Evolutionary conservation across 495 filamentous ascomycete genomes (phyloP), one percentile per base, ranked within the genome.

Genomic region (Zalerion maritima): DNA sequence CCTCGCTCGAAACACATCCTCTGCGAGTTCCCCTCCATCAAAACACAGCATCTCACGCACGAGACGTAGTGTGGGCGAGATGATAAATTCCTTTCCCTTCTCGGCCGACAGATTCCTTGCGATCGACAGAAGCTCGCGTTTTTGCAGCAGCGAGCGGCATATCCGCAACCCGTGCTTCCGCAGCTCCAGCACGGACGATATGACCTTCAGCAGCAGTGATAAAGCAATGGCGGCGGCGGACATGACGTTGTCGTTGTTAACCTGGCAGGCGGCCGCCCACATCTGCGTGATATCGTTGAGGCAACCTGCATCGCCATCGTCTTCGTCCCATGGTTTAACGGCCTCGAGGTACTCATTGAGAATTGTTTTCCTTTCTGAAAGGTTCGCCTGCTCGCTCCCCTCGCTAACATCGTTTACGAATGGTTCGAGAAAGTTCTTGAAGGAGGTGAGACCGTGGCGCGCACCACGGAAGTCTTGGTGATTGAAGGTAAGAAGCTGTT

Each of bases 51-150:
- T 61, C 52, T 94, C 83, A 13, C 71, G 77, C 26, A 94, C 62
- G 26, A 94, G 60, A 34, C 83, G 68, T 24, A 94, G 50, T 23
- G 74, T 80, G 0, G 85, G 82, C 2, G 78, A 84, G 35, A 94
- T 85, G 22, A 92, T 57, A 54, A 79, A 78, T 20, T 86, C 78
- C 42, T 87, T 92, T 2, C 65, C 58, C 45, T 78, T 82, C 2
- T 70, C 67, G 3, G 78, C 73, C 2, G 73, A 75, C 30, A 92
- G 46, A 25, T 75, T 78, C 32, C 73, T 69, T 19, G 75, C 69
- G 18, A 93, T 59, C 7, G 87, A 58, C 34, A 77, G 71, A 26
- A 79, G 57, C 31, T 86, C 76, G 5, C 73, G 68, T 41, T 73
- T 75, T 33, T 79, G 72, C 21, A 93, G 50, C 17, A 92, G 46